Evolutionary conservation across 2,329 filamentous ascomycete genomes (phyloP), one percentile per base, ranked within the genome.

Genomic region (Penicillium crustosum): DNA sequence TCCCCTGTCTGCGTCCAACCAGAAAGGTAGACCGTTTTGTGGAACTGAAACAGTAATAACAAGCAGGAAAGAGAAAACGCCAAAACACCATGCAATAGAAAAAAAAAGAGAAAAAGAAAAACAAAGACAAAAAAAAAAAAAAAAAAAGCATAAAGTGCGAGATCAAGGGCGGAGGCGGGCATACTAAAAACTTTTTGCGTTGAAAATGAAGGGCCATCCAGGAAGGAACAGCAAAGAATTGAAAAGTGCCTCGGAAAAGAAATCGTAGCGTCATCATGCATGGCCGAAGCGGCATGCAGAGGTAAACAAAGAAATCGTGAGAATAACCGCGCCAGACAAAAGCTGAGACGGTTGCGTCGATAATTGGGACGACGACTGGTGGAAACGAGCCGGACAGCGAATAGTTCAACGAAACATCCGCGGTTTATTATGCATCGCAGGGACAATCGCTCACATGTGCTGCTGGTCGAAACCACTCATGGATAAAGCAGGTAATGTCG

Each of bases 341-440:
- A 53, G 60, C 29, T 6, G 43, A 21, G n/a, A 53, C 23, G 36
- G 49, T 49, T 61, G 50, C 45, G 49, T 64, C 66, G 59, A 60
- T 62, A 39, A 61, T 61, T 58, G 55, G 61, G 52, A 43, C 58
- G 58, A 59, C 43, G 21, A 50, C 49, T 36, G 51, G 41, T 49
- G 57, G 45, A 25, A 25, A 6, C 29, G 36, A 53, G 36, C 44
- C 19, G 12, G 21, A 33, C 47, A 58, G 13, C 43, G 44, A 53
- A 63, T 59, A 51, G 55, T 41, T 19, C 38, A 36, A 52, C 53
- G 51, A 61, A 60, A 54, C n/a, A 42, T 61, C 58, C 65, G 71
- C 71, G 71, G 71, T 74, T 74, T 74, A 74, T 73, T 61, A 60
- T 62, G 55, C 71, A 68, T 74, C 71, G 71, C 71, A 68, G 27